Evolutionary conservation across 805 yeast species (phyloP).

Genomic region (Yarrowia sp.): DNA sequence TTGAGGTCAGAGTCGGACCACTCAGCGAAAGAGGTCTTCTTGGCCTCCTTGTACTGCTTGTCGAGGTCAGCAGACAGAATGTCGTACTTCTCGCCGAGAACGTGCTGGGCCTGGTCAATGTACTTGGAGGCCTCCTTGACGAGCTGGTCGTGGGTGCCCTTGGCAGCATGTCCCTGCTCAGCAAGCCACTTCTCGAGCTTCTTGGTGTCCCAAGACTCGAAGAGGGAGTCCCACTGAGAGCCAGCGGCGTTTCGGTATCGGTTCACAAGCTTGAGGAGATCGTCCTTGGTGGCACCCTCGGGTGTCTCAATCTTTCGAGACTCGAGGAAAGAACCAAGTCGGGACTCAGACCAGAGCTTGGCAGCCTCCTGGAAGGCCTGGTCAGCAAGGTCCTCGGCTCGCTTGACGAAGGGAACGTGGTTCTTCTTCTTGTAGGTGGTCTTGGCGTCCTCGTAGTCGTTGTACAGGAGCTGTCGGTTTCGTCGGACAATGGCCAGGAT

Average conservation of each 20-base stretch:
- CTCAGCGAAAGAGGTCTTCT: slow-evolving; percentile 56
- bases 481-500: slow-evolving; percentile 46
- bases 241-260: slow-evolving; percentile 53
- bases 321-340: slow-evolving; percentile 49
- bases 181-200: slow-evolving; percentile 60
- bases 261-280: slow-evolving; percentile 55
- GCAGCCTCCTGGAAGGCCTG: slow-evolving; percentile 44
- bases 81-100: slow-evolving; percentile 52
- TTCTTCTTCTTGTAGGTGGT: slow-evolving; percentile 39
- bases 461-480: slow-evolving; percentile 49
- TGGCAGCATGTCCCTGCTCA: slow-evolving; percentile 53
- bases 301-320: slow-evolving; percentile 50
- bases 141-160: slow-evolving; percentile 57
- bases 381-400: slow-evolving; percentile 42
- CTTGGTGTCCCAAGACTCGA: slow-evolving; percentile 60
- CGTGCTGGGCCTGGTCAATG: slow-evolving; percentile 54
- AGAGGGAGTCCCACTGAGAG: slow-evolving; percentile 57
- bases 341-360: slow-evolving; percentile 49
- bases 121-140: slow-evolving; percentile 56
- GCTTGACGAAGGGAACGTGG: slow-evolving; percentile 43
- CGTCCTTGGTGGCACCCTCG: slow-evolving; percentile 49
- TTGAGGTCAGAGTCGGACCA: slow-evolving; percentile 64
- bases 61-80: slow-evolving; percentile 51
- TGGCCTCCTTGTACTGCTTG: slow-evolving; percentile 54
- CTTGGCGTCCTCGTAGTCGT: slow-evolving; percentile 42